Conservation (phyloP, 441 rosid species). For the Populus hybrid region DNA sequence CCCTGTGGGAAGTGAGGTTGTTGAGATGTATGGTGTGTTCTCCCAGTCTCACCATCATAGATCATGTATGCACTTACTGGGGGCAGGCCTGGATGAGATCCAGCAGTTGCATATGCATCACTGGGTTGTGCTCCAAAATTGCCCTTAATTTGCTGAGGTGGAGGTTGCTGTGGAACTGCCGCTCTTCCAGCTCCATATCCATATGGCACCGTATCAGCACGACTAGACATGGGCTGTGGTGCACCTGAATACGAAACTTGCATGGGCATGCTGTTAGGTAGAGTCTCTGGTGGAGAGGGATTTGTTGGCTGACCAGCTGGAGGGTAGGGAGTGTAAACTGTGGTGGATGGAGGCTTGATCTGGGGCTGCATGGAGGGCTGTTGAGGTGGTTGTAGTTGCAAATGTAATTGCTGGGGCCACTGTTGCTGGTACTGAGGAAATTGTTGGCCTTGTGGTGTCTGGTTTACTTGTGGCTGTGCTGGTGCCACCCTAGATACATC, state of each 20-base stretch:
- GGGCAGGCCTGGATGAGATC: slow-evolving; percentile 53
- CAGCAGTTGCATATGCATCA: slow-evolving; percentile 61
- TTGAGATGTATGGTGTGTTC: slow-evolving; percentile 52
- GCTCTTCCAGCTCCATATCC: slow-evolving; percentile 63
- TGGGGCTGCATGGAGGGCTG: slow-evolving; percentile 50
- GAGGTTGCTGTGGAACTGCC: slow-evolving; percentile 47
- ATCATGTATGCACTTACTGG: slow-evolving; percentile 59
- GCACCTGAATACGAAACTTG: slow-evolving; percentile 62
- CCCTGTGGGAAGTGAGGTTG: slow-evolving; percentile 68
- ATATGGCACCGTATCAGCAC: slow-evolving; percentile 49
- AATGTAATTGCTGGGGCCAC: slow-evolving; percentile 65
- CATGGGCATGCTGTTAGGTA: slow-evolving; percentile 61
- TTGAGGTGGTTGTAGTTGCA: slow-evolving; percentile 46
- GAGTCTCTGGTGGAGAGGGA: slow-evolving; percentile 41
- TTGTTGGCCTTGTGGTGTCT: slow-evolving; percentile 42
- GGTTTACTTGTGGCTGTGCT: slow-evolving; percentile 42
- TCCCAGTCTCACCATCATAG: slow-evolving; percentile 64
- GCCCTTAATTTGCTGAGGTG: slow-evolving; percentile 67
- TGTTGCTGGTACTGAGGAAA: slow-evolving; percentile 65
- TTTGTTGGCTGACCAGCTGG: slow-evolving; percentile 52
- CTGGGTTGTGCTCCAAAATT: slow-evolving; percentile 45
- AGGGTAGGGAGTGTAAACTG: slow-evolving; percentile 59
- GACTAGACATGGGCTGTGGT: slow-evolving; percentile 62
- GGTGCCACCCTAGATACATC: slow-evolving; percentile 44
- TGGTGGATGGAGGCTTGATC: slow-evolving; percentile 46